Conservation (phyloP, 768 basidiomycete genomes). For the Phlebiopsis flavidoalba region DNA sequence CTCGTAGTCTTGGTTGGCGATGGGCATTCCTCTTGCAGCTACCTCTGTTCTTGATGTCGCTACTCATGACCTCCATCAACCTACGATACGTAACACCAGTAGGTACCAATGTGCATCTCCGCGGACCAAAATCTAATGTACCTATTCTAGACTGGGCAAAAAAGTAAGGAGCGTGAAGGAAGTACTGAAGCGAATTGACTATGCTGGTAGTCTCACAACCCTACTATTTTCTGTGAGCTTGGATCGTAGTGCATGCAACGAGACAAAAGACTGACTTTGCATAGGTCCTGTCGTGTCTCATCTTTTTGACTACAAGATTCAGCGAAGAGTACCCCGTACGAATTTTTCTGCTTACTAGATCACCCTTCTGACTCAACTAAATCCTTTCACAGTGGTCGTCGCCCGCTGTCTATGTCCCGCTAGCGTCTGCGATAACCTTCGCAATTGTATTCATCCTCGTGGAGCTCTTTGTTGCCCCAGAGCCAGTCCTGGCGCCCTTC, state of each 20-base stretch:
- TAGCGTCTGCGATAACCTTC: slow-evolving; percentile 39
- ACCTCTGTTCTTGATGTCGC: slow-evolving; percentile 60
- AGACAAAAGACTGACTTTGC: background rate
- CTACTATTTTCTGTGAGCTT: slow-evolving; percentile 46
- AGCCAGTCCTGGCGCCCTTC: slow-evolving; percentile 68
- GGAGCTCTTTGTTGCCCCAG: slow-evolving; percentile 59
- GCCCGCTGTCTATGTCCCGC: slow-evolving; percentile 47
- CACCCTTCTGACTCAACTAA: background rate
- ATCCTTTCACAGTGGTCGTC: slow-evolving; percentile 45
- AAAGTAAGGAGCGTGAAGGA: slow-evolving; percentile 60
- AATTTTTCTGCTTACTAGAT: background rate
- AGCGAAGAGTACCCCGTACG: slow-evolving; percentile 61
- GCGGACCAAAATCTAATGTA: background rate
- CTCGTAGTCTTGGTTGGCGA: slow-evolving; percentile 66
- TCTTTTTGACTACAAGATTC: slow-evolving; percentile 66
- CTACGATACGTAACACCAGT: slow-evolving; percentile 67
- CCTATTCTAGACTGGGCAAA: slow-evolving; percentile 46
- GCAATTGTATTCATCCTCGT: slow-evolving; percentile 51
- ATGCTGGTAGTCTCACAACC: slow-evolving; percentile 62
- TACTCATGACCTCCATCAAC: slow-evolving; percentile 50
- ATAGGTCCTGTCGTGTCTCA: slow-evolving; percentile 44
- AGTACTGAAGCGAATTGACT: slow-evolving; percentile 72
- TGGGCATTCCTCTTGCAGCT: slow-evolving; percentile 76
- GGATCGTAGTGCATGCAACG: background rate
- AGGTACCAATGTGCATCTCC: slow-evolving; percentile 17